phyloP scores from a whole-genome alignment of 2,329 filamentous ascomycete species.

The Trichoderma oligosporum region DNA sequence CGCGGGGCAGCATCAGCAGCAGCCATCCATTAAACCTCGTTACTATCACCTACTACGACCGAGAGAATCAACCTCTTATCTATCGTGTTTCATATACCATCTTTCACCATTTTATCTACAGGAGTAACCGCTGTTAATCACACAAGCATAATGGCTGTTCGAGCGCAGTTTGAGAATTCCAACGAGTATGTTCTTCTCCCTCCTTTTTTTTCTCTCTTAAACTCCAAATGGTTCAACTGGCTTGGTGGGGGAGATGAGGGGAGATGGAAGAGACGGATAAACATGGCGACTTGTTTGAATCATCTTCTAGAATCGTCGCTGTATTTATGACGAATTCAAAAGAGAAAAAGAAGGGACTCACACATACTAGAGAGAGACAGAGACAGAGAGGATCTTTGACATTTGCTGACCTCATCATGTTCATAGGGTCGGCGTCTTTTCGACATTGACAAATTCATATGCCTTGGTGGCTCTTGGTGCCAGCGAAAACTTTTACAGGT shows the following conservation, averaged over 20 bases:
- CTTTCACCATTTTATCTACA: conserved; percentile 6
- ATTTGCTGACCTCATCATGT: conserved; percentile 11
- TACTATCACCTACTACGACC: too few species aligned
- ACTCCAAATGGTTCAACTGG: neutral
- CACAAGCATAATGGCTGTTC: conserved; percentile 56
- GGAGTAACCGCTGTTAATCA: neutral
- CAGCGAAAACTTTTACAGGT: conserved; percentile 98
- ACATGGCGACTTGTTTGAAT: neutral
- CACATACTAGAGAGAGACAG: too few species aligned
- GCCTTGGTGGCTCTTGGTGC: conserved; percentile 90
- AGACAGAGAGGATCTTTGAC: too few species aligned
- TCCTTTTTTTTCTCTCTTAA: neutral
- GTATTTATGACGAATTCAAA: neutral
- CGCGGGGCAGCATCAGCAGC: conserved; percentile 2
- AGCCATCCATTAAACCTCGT: neutral
- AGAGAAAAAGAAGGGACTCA: neutral
- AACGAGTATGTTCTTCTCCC: conserved; percentile 66
- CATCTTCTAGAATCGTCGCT: neutral
- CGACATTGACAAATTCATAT: conserved; percentile 95
- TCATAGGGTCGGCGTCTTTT: conserved; percentile 86
- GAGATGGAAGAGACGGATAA: neutral
- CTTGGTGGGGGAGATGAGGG: neutral
- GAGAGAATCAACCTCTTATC: too few species aligned
- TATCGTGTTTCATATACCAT: neutral
- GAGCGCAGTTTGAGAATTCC: conserved; percentile 81